Conservation (phyloP, 148 eudicot species). For the Rhododendron molle region DNA sequence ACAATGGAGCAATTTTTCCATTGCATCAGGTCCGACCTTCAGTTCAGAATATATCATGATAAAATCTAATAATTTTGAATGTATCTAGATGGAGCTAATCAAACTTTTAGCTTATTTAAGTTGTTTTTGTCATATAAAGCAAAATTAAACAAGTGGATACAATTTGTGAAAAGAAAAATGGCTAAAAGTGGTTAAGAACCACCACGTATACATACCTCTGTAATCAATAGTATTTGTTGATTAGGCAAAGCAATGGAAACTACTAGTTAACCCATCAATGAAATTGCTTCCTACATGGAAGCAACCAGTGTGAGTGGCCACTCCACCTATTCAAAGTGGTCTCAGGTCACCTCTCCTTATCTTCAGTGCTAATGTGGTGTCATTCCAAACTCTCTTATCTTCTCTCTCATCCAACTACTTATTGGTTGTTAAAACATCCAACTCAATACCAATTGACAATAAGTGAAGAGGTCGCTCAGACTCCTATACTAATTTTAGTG, state of each 20-base stretch:
- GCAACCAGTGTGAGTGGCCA: constrained; percentile 14
- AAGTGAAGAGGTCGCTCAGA: neutral
- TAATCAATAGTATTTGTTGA: no score
- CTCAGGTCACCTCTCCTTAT: neutral
- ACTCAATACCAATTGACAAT: no score
- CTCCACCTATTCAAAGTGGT: constrained; percentile 2
- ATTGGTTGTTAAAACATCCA: neutral
- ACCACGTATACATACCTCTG: neutral
- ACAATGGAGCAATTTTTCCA: no score
- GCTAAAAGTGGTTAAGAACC: neutral
- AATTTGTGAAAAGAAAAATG: neutral
- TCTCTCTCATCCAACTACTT: neutral
- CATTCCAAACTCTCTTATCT: neutral
- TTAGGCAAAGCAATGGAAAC: neutral
- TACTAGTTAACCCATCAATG: constrained; percentile 5
- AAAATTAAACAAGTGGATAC: neutral
- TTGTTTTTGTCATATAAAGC: neutral
- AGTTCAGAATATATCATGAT: neutral
- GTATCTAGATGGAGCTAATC: neutral
- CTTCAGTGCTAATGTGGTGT: constrained; percentile 1
- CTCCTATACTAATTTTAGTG: no score
- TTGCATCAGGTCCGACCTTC: no score
- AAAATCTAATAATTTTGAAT: neutral
- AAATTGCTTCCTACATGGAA: constrained; percentile 28
- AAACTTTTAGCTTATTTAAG: neutral